phyloP scores from a whole-genome alignment of 2,329 filamentous ascomycete species.

The Corynespora cassiicola region DNA sequence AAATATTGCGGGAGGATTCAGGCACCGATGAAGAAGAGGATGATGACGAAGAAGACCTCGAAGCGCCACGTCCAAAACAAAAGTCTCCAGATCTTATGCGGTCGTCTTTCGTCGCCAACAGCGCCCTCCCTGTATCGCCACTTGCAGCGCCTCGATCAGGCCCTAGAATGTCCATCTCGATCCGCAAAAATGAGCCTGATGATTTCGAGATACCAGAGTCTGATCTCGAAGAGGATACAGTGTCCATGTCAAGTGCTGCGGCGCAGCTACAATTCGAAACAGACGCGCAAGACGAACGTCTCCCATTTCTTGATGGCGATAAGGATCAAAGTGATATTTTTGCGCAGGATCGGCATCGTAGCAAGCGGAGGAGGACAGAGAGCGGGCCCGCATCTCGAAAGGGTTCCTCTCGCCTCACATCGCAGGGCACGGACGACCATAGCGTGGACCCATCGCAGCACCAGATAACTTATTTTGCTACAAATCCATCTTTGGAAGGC shows the following conservation, averaged over 20 bases:
- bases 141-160: constrained; percentile 10
- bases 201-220: constrained; percentile 4
- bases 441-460: no score
- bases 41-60: constrained; percentile 3
- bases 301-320: no score
- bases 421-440: no score
- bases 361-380: constrained; percentile 21
- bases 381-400: constrained; percentile 7
- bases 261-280: constrained; percentile 15
- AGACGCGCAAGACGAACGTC: not conserved
- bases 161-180: constrained; percentile 9
- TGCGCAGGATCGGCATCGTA: constrained; percentile 6
- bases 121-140: constrained; percentile 32
- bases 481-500: not conserved
- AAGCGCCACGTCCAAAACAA: not conserved
- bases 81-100: constrained; percentile 30
- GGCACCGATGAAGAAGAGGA: constrained; percentile 17
- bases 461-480: no score
- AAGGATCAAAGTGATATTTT: constrained; percentile 8
- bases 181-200: constrained; percentile 10
- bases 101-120: constrained; percentile 39
- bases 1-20: constrained; percentile 9
- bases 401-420: no score
- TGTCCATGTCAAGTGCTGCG: constrained; percentile 18
- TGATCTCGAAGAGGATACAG: constrained; percentile 8